Percentiles rank a stretch among this genome's conserved stretches.
Conservation (phyloP, 2,329 filamentous ascomycete genomes). For the Herpotrichia juniperi region DNA sequence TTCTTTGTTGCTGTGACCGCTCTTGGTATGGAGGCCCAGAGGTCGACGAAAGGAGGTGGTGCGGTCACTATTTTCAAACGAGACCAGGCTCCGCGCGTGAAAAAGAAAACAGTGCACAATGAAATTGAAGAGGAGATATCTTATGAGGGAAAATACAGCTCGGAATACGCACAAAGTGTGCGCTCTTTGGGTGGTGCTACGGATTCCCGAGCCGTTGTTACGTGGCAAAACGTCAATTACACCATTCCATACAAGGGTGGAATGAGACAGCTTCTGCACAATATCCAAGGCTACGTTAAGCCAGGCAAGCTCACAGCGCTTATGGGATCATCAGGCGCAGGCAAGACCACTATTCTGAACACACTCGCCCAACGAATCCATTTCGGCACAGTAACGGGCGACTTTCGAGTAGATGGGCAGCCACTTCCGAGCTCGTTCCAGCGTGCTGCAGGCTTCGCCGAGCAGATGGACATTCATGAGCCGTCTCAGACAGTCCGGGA, state of each 20-base stretch:
- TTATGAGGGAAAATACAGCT: too few species aligned
- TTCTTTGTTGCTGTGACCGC: constrained; percentile 57
- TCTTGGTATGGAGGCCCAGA: constrained; percentile 2
- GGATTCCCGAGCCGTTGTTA: too few species aligned
- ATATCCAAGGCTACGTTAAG: constrained; percentile 60
- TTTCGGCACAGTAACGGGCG: constrained; percentile 32
- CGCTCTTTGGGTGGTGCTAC: too few species aligned
- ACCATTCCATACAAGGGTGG: constrained; percentile 58
- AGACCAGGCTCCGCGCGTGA: constrained; percentile 2
- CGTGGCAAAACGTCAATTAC: constrained; percentile 56
- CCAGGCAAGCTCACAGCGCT: constrained; percentile 58
- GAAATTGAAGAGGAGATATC: not conserved
- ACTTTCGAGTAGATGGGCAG: constrained; percentile 35
- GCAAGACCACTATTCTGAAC: constrained; percentile 42
- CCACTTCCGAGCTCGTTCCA: constrained; percentile 34
- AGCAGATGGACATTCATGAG: constrained; percentile 39
- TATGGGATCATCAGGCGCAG: constrained; percentile 37
- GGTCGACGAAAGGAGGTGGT: not conserved
- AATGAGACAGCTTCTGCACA: constrained; percentile 54
- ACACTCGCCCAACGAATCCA: constrained; percentile 36
- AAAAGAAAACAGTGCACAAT: not conserved
- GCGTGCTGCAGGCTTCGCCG: constrained; percentile 39
- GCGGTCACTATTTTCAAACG: not conserved
- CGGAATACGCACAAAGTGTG: too few species aligned
- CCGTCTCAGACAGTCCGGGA: constrained; percentile 33